These are phyloP conservation scores for Albatrellus ellisii DNA, from an alignment of 768 basidiomycete species.

Conservation along the genomic window DNA sequence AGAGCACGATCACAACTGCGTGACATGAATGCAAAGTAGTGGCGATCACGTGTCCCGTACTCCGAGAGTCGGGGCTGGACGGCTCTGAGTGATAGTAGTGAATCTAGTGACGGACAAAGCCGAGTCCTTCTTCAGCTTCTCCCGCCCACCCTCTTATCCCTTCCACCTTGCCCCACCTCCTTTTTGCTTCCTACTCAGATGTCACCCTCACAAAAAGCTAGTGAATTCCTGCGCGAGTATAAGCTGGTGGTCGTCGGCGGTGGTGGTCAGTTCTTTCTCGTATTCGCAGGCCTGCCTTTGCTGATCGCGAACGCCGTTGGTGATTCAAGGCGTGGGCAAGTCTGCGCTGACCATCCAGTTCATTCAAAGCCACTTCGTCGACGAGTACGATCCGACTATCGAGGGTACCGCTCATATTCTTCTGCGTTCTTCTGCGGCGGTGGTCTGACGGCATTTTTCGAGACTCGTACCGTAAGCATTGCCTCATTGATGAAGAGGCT, in stretches of 20 bases:
- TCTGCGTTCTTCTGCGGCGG: background rate
- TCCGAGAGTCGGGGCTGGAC: too few relatives aligned
- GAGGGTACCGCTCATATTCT: conserved; percentile 41
- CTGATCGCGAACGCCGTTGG: background rate
- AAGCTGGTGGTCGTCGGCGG: conserved; percentile 98
- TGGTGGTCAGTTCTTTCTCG: conserved; percentile 49
- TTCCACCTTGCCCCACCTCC: background rate
- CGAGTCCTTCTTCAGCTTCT: background rate
- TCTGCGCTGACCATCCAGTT: conserved; percentile 96
- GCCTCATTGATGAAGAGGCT: conserved; percentile 97
- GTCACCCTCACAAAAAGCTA: conserved; percentile 37
- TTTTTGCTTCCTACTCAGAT: too few relatives aligned
- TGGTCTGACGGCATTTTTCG: conserved; percentile 1
- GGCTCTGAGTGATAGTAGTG: too few relatives aligned
- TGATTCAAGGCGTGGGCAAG: conserved; percentile 51
- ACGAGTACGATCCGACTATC: conserved; percentile 92
- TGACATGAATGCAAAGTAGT: too few relatives aligned
- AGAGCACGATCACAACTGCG: too few relatives aligned
- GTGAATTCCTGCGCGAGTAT: conserved; percentile 92
- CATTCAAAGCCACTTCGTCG: conserved; percentile 90
- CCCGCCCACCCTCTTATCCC: background rate
- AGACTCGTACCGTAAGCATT: conserved; percentile 98
- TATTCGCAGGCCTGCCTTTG: background rate
- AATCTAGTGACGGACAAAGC: too few relatives aligned
- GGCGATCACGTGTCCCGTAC: too few relatives aligned